phyloP scores from a whole-genome alignment of 768 basidiomycete genomes.

The Russula emetica region DNA sequence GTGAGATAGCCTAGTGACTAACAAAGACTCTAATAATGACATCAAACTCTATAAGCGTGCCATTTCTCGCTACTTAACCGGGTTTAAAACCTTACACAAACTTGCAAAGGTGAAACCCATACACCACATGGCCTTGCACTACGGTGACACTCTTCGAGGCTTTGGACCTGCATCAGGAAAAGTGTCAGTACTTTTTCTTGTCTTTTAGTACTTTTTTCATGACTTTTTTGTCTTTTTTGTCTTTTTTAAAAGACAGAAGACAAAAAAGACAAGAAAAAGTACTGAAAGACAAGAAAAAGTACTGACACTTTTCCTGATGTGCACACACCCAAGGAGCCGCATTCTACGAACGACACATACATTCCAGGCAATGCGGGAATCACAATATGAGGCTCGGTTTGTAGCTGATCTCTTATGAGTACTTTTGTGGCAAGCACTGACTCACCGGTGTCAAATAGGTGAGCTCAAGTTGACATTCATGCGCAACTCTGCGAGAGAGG shows the following conservation, averaged over 20 bases:
- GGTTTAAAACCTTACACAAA: constrained; percentile 29
- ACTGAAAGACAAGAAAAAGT: too few relatives aligned
- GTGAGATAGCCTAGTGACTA: too few relatives aligned
- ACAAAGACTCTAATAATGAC: constrained; percentile 9
- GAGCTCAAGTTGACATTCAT: constrained; percentile 18
- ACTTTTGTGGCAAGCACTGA: neutral
- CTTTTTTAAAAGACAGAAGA: too few relatives aligned
- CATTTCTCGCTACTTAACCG: constrained; percentile 29
- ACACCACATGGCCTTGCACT: constrained; percentile 37
- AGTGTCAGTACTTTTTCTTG: too few relatives aligned
- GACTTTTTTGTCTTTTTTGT: too few relatives aligned
- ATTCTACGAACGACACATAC: constrained; percentile 27
- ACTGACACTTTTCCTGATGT: too few relatives aligned
- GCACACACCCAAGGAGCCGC: constrained; percentile 26
- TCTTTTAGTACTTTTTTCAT: too few relatives aligned
- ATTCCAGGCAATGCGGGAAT: constrained; percentile 26
- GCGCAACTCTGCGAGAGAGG: constrained; percentile 1
- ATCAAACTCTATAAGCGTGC: constrained; percentile 1
- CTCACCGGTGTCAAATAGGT: constrained; percentile 19
- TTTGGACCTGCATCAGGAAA: constrained; percentile 38
- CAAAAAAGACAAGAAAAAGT: too few relatives aligned
- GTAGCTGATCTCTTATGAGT: neutral
- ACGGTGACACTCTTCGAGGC: constrained; percentile 29
- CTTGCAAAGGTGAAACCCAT: constrained; percentile 32
- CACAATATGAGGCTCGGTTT: constrained; percentile 30